These are phyloP conservation scores for Apiospora koreana DNA, from an alignment of 2,329 filamentous ascomycete species.

Conservation along the genomic window DNA sequence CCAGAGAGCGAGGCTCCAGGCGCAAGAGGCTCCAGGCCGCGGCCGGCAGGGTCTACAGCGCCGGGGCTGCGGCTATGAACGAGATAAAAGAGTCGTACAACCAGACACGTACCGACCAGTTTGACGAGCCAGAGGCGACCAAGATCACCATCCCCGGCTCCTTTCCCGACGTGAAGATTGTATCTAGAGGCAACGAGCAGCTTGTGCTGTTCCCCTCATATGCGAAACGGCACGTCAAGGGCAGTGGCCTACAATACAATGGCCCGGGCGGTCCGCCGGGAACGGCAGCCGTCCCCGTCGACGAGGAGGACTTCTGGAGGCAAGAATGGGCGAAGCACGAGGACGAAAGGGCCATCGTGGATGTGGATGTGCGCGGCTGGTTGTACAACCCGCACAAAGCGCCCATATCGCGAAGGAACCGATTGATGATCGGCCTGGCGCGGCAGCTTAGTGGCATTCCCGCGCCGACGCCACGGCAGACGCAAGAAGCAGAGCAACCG, in stretches of 20 bases:
- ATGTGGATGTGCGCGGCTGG: slow-evolving; percentile 96
- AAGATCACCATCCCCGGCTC: slow-evolving; percentile 65
- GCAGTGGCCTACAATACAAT: slow-evolving; percentile 30
- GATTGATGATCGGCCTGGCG: slow-evolving; percentile 83
- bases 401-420: slow-evolving; percentile 83
- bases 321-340: slow-evolving; percentile 78
- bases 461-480: slow-evolving; percentile 53
- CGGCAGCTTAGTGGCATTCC: slow-evolving; percentile 86
- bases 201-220: slow-evolving; percentile 97
- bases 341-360: slow-evolving; percentile 82
- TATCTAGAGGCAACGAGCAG: slow-evolving; percentile 79
- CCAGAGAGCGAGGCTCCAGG: slow-evolving; percentile 66
- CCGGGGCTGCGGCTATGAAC: slow-evolving; percentile 56
- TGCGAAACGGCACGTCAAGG: slow-evolving; percentile 68
- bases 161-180: slow-evolving; percentile 84
- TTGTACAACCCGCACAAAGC: slow-evolving; percentile 85
- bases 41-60: slow-evolving; percentile 59
- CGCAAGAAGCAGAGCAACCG: slow-evolving; percentile 22
- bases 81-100: slow-evolving; percentile 62
- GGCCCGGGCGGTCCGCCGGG: slow-evolving; percentile 39
- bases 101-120: slow-evolving; percentile 47
- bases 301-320: slow-evolving; percentile 74
- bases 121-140: slow-evolving; percentile 34
- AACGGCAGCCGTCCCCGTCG: slow-evolving; percentile 44
- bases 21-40: slow-evolving; percentile 74